Base-by-base conservation (phyloP, 108 stramenopile genomes). In the Cylindrotheca closterium region DNA sequence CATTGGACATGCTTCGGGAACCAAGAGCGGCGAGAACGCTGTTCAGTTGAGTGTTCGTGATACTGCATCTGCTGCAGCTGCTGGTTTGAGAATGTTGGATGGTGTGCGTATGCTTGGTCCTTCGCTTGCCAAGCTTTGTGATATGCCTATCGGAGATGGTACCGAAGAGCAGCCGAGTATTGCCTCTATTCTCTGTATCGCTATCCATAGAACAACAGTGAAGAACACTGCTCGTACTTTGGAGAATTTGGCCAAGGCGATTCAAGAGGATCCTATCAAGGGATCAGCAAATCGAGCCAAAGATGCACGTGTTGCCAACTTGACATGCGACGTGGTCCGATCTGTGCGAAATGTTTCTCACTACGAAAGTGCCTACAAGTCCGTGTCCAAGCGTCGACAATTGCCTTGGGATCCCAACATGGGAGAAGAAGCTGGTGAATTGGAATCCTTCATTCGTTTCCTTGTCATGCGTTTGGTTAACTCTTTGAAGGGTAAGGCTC, bases 71-170 rank as follows among this genome's bases (percentile, higher is more conserved):
- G 88, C 88, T 4, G 92, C 92, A 10, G 87, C 85, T 19, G 88
- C 87, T 29, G 92, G 92, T 46, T 64, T 93, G 55, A 71, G 92
- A 46, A 90, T 93, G 60, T 61, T 93, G 15, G 92, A 93, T 68
- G 92, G 88, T 23, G 92, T 93, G 7, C 79, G 92, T 31, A 93
- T 93, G 88, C 67, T 93, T 19, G 92, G 92, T 4, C 92, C 92
- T 0, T 90, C 92, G n/a, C 51, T 93, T 12, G 85, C 92, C 3
- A 93, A 89, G 61, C 75, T 93, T 0, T 88, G 92, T 55, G 92
- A 93, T 55, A 77, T 89, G 70, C 59, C 60, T 12, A 45, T 81
- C 19, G 76, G 77, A 26, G 82, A 78, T 46, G 77, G 77, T 42
- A 60, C 33, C n/a, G 63, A 73, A 55, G 77, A 78, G 30, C 67